Evolutionary conservation across 257 asterid species (phyloP).

Genomic region (Cinchona pubescens): DNA sequence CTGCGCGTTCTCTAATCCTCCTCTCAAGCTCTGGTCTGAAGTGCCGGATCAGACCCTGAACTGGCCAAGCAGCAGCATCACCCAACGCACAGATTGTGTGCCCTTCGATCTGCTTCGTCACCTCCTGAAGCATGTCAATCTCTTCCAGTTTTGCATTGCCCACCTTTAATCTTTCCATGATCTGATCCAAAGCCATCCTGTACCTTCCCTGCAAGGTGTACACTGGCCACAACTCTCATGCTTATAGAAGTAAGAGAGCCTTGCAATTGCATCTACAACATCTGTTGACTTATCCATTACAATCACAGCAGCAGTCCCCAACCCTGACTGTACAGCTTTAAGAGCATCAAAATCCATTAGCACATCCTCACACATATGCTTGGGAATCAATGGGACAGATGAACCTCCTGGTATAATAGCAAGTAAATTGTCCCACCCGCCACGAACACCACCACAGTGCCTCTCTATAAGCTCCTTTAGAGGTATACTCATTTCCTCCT

Average conservation of each 20-base stretch:
- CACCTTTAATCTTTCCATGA: slow-evolving; percentile 97
- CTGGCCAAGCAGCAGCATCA: slow-evolving; percentile 99
- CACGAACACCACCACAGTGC: slow-evolving; percentile 98
- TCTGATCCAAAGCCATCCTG: slow-evolving; percentile 99
- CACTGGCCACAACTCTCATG: slow-evolving; percentile 99
- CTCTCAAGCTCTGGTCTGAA: slow-evolving; percentile 94
- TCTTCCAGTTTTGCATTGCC: slow-evolving; percentile 97
- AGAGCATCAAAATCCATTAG: slow-evolving; percentile 98
- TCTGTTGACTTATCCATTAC: slow-evolving; percentile 99
- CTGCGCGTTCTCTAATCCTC: slow-evolving; percentile 89
- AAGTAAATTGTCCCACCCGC: slow-evolving; percentile 97
- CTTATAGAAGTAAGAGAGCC: slow-evolving; percentile 95
- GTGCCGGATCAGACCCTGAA: slow-evolving; percentile 98
- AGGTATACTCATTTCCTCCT: slow-evolving; percentile 98
- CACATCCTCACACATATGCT: slow-evolving; percentile 81
- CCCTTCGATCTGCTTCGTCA: slow-evolving; percentile 99
- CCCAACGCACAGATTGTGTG: slow-evolving; percentile 99
- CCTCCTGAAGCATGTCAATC: slow-evolving; percentile 97
- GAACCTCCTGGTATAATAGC: slow-evolving; percentile 98
- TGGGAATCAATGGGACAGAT: slow-evolving; percentile 85
- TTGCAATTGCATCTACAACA: slow-evolving; percentile 88
- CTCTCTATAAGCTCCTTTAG: slow-evolving; percentile 84
- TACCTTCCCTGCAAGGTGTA: slow-evolving; percentile 98
- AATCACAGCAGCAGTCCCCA: slow-evolving; percentile 97
- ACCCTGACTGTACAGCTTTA: slow-evolving; percentile 91